Evolutionary conservation across 176 grass and related monocot species (phyloP), one percentile per base, ranked within the genome.

Genomic region (Lolium perenne): DNA sequence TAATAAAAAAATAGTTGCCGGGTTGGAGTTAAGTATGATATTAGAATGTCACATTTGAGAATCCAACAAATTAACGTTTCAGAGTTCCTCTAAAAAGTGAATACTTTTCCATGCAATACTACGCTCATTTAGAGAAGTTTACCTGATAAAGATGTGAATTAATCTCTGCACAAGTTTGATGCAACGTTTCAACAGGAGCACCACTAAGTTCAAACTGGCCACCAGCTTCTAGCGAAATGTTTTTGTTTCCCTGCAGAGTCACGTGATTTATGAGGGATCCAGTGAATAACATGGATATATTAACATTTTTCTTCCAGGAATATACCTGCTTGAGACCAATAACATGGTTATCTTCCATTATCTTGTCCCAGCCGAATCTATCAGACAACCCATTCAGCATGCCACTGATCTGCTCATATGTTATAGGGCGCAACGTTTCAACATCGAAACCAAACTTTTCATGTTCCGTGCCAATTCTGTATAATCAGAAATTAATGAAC

Each of bases 111-210:
- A 58, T 26, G 79, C 10, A 81, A 87, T 21, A 7, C 7, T 62
- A 14, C 38, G 26, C 40, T 38, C 51, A 18, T 29, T 29, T 29
- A 29, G 47, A 84, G 23, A 84, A 67, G 66, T 67, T 67, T 29
- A 29, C 97, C 94, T 99, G 97, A 84, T 99, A 99, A 90, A 99
- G 97, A 91, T 99, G 94, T 83, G 97, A 99, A 87, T 99, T 99
- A 78, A 99, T 92, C 82, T 96, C 97, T 25, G 97, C 97, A 93
- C 94, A 99, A 73, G 97, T 96, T 89, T 99, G 97, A 85, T 96
- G 97, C 45, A 99, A 79, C 49, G 97, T 99, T 79, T 99, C 94
- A 23, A 99, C 82, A 80, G 97, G 94, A 25, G 97, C 92, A 35
- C 97, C 97, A 87, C 97, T 99, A 76, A 99, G 93, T 82, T 99